Conservation (phyloP, 2,329 filamentous ascomycete genomes). For the Colletotrichum musicola region DNA sequence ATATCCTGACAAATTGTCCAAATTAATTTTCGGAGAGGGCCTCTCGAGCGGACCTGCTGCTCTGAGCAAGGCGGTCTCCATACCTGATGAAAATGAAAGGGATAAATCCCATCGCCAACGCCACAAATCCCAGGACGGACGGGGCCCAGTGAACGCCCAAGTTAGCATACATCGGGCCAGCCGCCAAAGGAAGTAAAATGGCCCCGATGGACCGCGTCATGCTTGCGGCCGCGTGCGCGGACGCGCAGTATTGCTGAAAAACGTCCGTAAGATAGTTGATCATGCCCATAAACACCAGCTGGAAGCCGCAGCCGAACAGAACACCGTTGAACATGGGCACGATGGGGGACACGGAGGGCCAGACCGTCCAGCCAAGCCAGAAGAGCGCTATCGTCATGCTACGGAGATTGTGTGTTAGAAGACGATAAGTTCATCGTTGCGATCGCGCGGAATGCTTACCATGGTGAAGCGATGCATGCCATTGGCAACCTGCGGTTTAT, state of each 20-base stretch:
- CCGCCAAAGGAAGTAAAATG: constrained; percentile 49
- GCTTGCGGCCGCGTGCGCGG: constrained; percentile 50
- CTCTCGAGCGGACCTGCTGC: constrained; percentile 41
- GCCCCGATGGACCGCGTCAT: constrained; percentile 50
- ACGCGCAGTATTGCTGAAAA: constrained; percentile 49
- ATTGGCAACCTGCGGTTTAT: constrained; percentile 54
- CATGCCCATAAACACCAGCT: constrained; percentile 52
- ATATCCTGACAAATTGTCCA: background rate
- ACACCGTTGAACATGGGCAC: constrained; percentile 57
- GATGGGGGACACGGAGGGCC: constrained; percentile 46
- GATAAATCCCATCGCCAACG: constrained; percentile 47
- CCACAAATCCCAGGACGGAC: constrained; percentile 49
- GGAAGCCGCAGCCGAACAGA: constrained; percentile 55
- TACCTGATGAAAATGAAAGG: constrained; percentile 49
- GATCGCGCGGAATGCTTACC: constrained; percentile 54
- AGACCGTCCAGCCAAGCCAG: constrained; percentile 72
- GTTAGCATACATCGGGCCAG: constrained; percentile 48
- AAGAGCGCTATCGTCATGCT: constrained; percentile 68
- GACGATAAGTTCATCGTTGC: no score
- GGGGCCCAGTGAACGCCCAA: constrained; percentile 52
- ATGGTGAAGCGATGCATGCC: constrained; percentile 71
- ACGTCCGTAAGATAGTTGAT: constrained; percentile 51
- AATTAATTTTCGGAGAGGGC: background rate
- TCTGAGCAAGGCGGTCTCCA: constrained; percentile 46
- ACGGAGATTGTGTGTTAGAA: constrained; percentile 53